phyloP scores from a whole-genome alignment of 2,329 filamentous ascomycete species.

The Emergomyces africanus region DNA sequence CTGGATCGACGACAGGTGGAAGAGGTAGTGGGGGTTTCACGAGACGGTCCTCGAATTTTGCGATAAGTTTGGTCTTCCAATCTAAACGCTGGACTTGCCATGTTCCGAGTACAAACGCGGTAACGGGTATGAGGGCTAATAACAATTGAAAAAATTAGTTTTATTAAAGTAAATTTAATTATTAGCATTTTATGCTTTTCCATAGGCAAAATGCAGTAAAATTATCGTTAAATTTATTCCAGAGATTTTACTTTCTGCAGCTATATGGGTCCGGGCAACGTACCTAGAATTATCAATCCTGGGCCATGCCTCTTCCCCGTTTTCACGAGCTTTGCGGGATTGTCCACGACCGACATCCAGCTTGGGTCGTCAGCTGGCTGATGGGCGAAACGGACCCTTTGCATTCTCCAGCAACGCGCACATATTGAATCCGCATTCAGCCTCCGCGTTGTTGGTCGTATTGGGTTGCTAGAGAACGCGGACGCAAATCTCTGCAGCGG shows the following conservation, averaged over 20 bases:
- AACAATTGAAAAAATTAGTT: neutral
- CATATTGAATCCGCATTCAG: slow-evolving; percentile 20
- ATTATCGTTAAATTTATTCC: neutral
- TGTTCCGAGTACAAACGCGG: slow-evolving; percentile 76
- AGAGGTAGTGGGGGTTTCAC: slow-evolving; percentile 74
- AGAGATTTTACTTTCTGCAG: neutral
- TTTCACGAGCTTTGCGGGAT: slow-evolving; percentile 68
- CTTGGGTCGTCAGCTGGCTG: slow-evolving; percentile 60
- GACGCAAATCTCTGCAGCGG: slow-evolving; percentile 4
- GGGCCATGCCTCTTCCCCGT: slow-evolving; percentile 62
- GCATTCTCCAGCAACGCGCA: slow-evolving; percentile 21
- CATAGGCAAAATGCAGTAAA: neutral
- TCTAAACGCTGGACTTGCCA: slow-evolving; percentile 91
- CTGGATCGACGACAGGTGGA: slow-evolving; percentile 67
- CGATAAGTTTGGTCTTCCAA: slow-evolving; percentile 89
- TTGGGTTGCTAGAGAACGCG: neutral
- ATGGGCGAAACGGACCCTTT: slow-evolving; percentile 28
- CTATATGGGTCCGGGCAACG: slow-evolving; percentile 5
- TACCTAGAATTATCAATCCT: slow-evolving; percentile 66
- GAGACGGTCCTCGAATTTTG: slow-evolving; percentile 83
- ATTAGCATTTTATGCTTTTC: neutral
- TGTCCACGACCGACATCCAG: slow-evolving; percentile 79
- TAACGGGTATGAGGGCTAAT: slow-evolving; percentile 70
- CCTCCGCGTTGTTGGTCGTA: neutral
- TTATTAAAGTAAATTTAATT: neutral